These are phyloP conservation scores for Rhizopus delemar DNA, from an alignment of 371 early-diverging fungal species.

Conservation along the genomic window DNA sequence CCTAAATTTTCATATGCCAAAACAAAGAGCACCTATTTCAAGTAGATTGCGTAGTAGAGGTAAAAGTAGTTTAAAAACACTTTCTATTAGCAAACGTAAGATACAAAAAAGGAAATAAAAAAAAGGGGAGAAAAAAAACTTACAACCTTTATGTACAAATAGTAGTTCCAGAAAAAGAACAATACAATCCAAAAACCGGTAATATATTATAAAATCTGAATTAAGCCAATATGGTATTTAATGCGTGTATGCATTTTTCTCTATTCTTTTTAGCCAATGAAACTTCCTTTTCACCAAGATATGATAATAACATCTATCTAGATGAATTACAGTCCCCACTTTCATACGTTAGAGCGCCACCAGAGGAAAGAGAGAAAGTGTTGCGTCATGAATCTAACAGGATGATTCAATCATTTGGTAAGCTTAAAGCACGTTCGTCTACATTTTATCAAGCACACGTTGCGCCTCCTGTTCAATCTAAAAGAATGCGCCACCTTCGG, in stretches of 20 bases:
- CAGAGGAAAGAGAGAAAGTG: slow-evolving; percentile 1
- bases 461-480: slow-evolving; percentile 15
- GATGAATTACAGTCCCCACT: slow-evolving; percentile 18
- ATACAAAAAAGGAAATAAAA: not conserved
- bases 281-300: slow-evolving; percentile 18
- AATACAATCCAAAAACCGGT: not conserved
- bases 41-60: slow-evolving; percentile 18
- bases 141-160: not conserved
- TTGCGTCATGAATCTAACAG: slow-evolving; percentile 6
- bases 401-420: slow-evolving; percentile 7
- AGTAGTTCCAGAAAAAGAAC: not conserved
- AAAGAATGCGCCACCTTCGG: slow-evolving; percentile 10
- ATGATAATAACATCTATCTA: slow-evolving; percentile 19
- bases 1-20: slow-evolving; percentile 9
- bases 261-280: not conserved
- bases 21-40: slow-evolving; percentile 18
- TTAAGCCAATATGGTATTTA: not conserved
- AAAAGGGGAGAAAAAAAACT: not conserved
- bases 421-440: slow-evolving; percentile 4
- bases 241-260: not conserved
- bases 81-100: not conserved
- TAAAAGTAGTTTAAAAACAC: not conserved
- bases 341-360: slow-evolving; percentile 19
- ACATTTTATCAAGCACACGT: slow-evolving; percentile 15
- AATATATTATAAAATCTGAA: not conserved